Percentiles rank a stretch among this genome's conserved stretches.
These are phyloP conservation scores for Coffea eugenioides DNA, from an alignment of 257 asterid genomes.

Conservation along the genomic window DNA sequence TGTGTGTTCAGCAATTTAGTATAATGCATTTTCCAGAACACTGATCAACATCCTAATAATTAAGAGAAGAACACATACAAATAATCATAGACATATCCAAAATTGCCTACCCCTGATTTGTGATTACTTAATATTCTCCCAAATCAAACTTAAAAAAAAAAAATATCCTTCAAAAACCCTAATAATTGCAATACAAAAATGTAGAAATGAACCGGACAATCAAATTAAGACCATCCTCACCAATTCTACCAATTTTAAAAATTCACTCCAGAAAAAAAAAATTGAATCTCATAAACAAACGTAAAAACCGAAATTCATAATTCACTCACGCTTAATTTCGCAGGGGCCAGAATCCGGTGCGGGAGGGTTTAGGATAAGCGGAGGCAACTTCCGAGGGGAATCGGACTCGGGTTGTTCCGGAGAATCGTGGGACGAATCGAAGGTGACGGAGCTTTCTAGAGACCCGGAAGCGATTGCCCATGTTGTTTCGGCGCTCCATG, in stretches of 20 bases:
- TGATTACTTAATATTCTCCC: background rate
- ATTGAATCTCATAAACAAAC: background rate
- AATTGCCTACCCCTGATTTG: background rate
- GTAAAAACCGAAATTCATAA: background rate
- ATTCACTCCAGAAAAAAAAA: background rate
- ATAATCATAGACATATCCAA: no score
- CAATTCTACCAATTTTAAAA: background rate
- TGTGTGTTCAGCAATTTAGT: background rate
- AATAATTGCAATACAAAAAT: background rate
- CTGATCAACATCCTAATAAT: background rate
- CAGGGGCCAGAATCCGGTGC: constrained; percentile 59
- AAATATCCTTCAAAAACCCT: background rate
- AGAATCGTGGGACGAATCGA: constrained; percentile 46
- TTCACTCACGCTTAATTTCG: constrained; percentile 64
- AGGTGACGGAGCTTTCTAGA: constrained; percentile 43
- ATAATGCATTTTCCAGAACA: background rate
- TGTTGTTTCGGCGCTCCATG: constrained; percentile 53
- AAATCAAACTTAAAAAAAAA: background rate
- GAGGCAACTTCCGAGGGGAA: constrained; percentile 32
- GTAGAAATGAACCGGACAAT: background rate
- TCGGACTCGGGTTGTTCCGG: constrained; percentile 21
- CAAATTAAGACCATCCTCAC: background rate
- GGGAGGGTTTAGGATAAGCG: constrained; percentile 52
- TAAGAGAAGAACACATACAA: background rate
- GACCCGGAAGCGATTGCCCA: constrained; percentile 68